Base-by-base conservation (phyloP, 495 filamentous ascomycete species). In the Talaromyces trachyspermus region DNA sequence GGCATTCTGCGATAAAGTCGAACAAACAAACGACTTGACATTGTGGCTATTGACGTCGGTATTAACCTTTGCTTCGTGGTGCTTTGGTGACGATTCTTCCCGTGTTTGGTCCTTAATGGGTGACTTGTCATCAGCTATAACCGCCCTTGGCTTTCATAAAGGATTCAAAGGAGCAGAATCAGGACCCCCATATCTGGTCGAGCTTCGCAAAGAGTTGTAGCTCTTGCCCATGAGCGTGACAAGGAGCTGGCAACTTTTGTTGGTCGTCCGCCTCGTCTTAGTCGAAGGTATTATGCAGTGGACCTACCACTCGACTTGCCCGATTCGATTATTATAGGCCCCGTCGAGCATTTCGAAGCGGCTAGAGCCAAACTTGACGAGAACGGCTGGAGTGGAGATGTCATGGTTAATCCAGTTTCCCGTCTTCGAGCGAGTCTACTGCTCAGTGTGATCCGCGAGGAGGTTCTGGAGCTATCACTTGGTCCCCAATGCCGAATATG, bases 401-500 rank as follows among this genome's bases (percentile, higher is more conserved):
- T 60, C 3, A 37, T 36, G 7, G 54, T 70, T 4, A 44, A 64
- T 40, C 57, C n/a, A 59, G 55, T 15, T 66, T 67, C 0, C 58
- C 57, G 46, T 48, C 65, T 30, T 14, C 63, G 75, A 11, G 64
- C 69, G 4, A 66, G 67, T 32, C 53, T 65, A 11, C 54, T 67
- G 6, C 54, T 74, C 15, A 54, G 63, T 1, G 37, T 56, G 4
- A 57, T 76, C 3, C 54, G 63, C 1, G 75, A 78, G 43, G 69
- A 76, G 23, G 66, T 79, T 24, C 59, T 79, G 11, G 62, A 73
- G 33, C 63, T 76, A 19, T 68, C 72, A 17, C 51, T 77, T 30
- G 27, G 27, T 30, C 27, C 27, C 27, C 27, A 30, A 30, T 30
- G 27, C 27, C 27, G 27, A 30, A 30, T 30, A 30, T 30, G 7